Base-by-base conservation (phyloP, 345 rosid genomes). In the Draba incana region DNA sequence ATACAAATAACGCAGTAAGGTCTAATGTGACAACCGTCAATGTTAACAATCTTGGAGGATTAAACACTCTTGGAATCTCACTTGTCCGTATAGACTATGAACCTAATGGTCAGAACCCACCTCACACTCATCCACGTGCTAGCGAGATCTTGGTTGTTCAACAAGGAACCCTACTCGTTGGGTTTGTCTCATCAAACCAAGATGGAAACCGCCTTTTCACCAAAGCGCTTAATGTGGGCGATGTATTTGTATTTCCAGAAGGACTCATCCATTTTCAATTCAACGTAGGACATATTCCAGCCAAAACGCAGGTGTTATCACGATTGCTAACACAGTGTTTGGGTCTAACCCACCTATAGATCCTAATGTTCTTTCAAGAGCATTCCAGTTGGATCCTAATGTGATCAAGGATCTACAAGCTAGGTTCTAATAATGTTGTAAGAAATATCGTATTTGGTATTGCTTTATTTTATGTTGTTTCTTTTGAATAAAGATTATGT, bases 151-250 rank as follows among this genome's bases (percentile, higher is more conserved):
- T 69, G 37, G 39, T 70, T 0, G 72, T 79, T 14, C 33, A 66
- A 63, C 75, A 79, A 57, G 83, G 85, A 54, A 77, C 64, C 24
- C 68, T 81, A 41, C 71, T 64, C 3, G 73, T 74, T 23, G 85
- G 85, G n/a, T 81, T 81, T 49, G 48, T 79, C 46, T 71, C 75
- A 38, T 79, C 85, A 42, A 74, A 77, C 67, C 81, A 71, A 56
- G 76, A 71, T 6, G 69, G 69, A 23, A 71, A 71, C 63, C 69
- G 69, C 15, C 69, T 71, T n/a, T 71, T 71, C 35, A 30, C 50
- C 33, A 71, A 63, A 63, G 42, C 37, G 8, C 37, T 33, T 33
- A 33, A 33, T 8, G 37, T 33, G 37, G 37, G 37, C 6, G 37
- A 33, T 33, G 37, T 33, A 33, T 33, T 33, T 33, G 37, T 33